Evolutionary conservation across 805 yeast genomes (phyloP).

Genomic region (Maudiozyma saulgeensis): DNA sequence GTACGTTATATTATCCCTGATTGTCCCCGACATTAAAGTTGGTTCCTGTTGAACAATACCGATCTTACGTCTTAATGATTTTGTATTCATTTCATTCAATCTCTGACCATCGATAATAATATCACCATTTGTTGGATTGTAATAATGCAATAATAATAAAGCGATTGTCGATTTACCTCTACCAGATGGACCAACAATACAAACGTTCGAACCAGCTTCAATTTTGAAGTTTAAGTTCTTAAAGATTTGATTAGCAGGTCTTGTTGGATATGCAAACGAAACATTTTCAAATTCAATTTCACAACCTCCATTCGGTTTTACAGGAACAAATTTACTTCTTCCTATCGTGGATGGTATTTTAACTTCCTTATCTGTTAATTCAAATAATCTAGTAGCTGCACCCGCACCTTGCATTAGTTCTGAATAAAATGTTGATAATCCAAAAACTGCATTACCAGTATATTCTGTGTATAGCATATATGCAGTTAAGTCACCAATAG

Average conservation of each 20-base stretch:
- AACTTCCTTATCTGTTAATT: constrained; percentile 70
- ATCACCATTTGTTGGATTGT: constrained; percentile 38
- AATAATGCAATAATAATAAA: constrained; percentile 47
- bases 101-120: constrained; percentile 45
- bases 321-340: constrained; percentile 27
- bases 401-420: constrained; percentile 98
- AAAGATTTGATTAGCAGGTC: constrained; percentile 57
- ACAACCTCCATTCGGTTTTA: constrained; percentile 4
- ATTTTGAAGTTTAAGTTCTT: constrained; percentile 41
- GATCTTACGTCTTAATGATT: constrained; percentile 46
- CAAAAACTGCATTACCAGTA: constrained; percentile 83
- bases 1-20: constrained; percentile 67
- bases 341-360: constrained; percentile 61
- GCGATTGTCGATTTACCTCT: constrained; percentile 82
- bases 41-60: constrained; percentile 78
- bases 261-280: constrained; percentile 76
- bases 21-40: constrained; percentile 67
- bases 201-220: constrained; percentile 49
- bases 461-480: constrained; percentile 94
- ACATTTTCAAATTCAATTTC: constrained; percentile 58
- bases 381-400: constrained; percentile 88
- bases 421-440: constrained; percentile 85
- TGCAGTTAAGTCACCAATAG: constrained; percentile 87
- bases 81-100: constrained; percentile 39
- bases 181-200: constrained; percentile 82